Evolutionary conservation across 768 basidiomycete genomes (phyloP).

Genomic region (Xerocomellus dryophilus): DNA sequence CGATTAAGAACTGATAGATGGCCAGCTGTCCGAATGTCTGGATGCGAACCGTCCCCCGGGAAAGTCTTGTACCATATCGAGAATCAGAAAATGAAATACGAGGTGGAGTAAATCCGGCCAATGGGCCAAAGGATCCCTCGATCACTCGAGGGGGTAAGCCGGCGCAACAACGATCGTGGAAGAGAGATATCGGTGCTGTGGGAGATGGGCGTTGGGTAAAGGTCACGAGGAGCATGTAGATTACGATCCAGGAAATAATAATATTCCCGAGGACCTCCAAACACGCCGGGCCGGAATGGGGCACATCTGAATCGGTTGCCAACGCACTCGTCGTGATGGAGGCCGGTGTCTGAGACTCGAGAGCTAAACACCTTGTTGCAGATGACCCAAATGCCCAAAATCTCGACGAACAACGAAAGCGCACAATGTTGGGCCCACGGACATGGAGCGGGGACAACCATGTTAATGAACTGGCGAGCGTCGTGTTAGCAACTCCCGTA

Average conservation of each 20-base stretch:
- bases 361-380: not conserved
- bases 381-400: not conserved
- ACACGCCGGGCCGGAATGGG: not conserved
- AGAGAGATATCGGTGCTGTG: not conserved
- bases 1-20: constrained; percentile 9
- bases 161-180: too few relatives aligned
- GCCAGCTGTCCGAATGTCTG: constrained; percentile 1
- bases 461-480: not conserved
- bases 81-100: not conserved
- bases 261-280: too few relatives aligned
- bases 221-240: not conserved
- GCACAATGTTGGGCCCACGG: not conserved
- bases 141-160: too few relatives aligned
- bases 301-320: constrained; percentile 12
- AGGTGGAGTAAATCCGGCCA: not conserved
- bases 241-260: not conserved
- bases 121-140: not conserved
- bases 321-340: constrained; percentile 19
- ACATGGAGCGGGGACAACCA: not conserved
- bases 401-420: not conserved
- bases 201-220: not conserved
- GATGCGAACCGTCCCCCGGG: not conserved
- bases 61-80: not conserved
- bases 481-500: constrained; percentile 5
- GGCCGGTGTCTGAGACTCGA: not conserved